Evolutionary conservation across 2,329 filamentous ascomycete genomes (phyloP), one percentile per base, ranked within the genome.

Genomic region (Dryadomyces sulphureus): DNA sequence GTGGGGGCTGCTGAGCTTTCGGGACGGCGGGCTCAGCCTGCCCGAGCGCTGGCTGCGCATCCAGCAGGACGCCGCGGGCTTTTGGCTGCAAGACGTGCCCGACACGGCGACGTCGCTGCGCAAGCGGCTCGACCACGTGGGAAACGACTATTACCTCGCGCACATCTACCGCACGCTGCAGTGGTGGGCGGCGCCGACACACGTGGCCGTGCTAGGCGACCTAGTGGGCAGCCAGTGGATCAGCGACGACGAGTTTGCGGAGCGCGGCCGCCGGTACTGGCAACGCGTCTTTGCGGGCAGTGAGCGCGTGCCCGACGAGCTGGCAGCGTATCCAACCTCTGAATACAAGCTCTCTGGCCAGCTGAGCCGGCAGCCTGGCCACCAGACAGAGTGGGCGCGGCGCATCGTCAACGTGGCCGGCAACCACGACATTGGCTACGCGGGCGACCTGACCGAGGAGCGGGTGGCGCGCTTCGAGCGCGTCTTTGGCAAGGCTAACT

Each of bases 401-500:
- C 75, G 83, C 46, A 71, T 95, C 52, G 87, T 98, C 59, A 93
- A 94, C 54, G 77, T 96, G 22, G 88, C 80, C 0, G 92, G 92
- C 1, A 98, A 98, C 58, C 92, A 98, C 59, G 92, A 98, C 61
- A 81, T 98, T 57, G 92, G 92, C 30, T 98, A 98, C 60, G 87
- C 89, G 0, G 92, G 92, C 3, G 92, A 98, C 61, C 72, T 96
- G 50, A 87, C 82, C 36, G 65, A 72, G n/a, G 70, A 77, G 50
- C 77, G 88, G 4, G 69, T 95, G 46, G 68, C 76, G 24, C 76
- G 92, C 1, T 98, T 96, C 59, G 88, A 94, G 63, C 70, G 73
- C 20, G 74, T 75, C 1, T 98, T 94, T 65, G 92, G 92, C 47
- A 84, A 79, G 52, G 78, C 84, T 17, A 94, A 96, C 60, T 98